Base-by-base conservation (phyloP, 176 grass and related monocot species). In the Oropetium thomaeum region DNA sequence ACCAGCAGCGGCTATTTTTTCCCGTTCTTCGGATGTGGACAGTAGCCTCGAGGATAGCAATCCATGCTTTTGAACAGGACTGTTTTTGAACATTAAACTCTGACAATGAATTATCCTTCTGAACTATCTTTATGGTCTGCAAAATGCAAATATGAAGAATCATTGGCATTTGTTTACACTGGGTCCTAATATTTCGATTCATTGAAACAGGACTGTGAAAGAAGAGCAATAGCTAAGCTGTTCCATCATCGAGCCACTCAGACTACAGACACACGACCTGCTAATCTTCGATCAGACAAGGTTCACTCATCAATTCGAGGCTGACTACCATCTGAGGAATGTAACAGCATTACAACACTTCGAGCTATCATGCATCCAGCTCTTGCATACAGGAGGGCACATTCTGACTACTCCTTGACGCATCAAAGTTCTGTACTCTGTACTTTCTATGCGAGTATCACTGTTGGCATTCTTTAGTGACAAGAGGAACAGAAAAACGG, bases 211-310 rank as follows among this genome's bases (percentile, higher is more conserved):
- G 94, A 91, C 43, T 93, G 94, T 71, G 90, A 97, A 84, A 64
- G 90, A 86, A 93, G 90, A 93, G 83, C 85, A 44, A 74, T 97
- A 51, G 61, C 66, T 69, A 97, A 93, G 84, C 71, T 97, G 49
- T 91, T 93, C 77, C 94, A 86, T 79, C 88, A 97, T 75, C 81
- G 86, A 77, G 62, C 65, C 52, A 80, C 87, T 31, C 63, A 70
- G 37, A 80, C 60, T 71, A 37, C 61, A 65, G 69, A 83, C 65
- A 60, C 81, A 70, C 81, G 68, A 62, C 51, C 81, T 63, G 41
- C 34, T 75, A 60, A 65, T 53, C 40, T 34, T 76, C 65, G 17
- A 73, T 32, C 62, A 19, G 29, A 69, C 41, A 69, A 44, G 32
- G 58, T 13, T 80, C 40, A 11, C 58, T 68, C 60, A 69, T 51